Conservation (phyloP, 2,329 filamentous ascomycete genomes). For the Phyllosticta ampelicida region DNA sequence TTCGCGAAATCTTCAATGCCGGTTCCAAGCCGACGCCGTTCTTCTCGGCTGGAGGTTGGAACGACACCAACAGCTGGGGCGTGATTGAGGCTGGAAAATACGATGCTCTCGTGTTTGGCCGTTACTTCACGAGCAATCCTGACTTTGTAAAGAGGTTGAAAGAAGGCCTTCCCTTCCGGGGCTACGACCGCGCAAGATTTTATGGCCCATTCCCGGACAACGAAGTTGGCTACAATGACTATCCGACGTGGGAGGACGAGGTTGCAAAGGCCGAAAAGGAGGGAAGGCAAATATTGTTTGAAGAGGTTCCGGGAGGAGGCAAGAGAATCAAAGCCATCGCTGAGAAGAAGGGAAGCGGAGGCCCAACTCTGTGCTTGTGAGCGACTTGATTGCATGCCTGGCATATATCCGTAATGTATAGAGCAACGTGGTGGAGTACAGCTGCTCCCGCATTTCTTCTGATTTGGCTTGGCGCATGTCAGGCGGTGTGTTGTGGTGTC, state of each 20-base stretch:
- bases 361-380: neutral
- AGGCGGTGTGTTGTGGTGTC: neutral
- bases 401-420: neutral
- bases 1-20: slow-evolving; percentile 41
- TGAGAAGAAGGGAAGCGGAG: neutral
- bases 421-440: neutral
- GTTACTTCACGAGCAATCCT: slow-evolving; percentile 37
- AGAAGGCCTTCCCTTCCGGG: slow-evolving; percentile 28
- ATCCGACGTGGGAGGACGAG: slow-evolving; percentile 15
- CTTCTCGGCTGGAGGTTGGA: slow-evolving; percentile 46
- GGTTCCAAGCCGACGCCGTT: slow-evolving; percentile 34
- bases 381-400: neutral
- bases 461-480: neutral
- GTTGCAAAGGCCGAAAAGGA: neutral
- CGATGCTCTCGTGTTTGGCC: slow-evolving; percentile 34
- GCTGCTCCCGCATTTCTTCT: too few relatives aligned
- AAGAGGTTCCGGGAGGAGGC: neutral
- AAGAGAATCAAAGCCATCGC: slow-evolving; percentile 1
- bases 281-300: slow-evolving; percentile 1
- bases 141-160: slow-evolving; percentile 34
- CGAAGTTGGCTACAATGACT: slow-evolving; percentile 28
- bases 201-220: slow-evolving; percentile 19
- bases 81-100: slow-evolving; percentile 34
- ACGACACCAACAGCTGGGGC: slow-evolving; percentile 40
- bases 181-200: slow-evolving; percentile 31